Evolutionary conservation across 768 basidiomycete species (phyloP), one percentile per base, ranked within the genome.

Genomic region (Pleurotus eryngii): DNA sequence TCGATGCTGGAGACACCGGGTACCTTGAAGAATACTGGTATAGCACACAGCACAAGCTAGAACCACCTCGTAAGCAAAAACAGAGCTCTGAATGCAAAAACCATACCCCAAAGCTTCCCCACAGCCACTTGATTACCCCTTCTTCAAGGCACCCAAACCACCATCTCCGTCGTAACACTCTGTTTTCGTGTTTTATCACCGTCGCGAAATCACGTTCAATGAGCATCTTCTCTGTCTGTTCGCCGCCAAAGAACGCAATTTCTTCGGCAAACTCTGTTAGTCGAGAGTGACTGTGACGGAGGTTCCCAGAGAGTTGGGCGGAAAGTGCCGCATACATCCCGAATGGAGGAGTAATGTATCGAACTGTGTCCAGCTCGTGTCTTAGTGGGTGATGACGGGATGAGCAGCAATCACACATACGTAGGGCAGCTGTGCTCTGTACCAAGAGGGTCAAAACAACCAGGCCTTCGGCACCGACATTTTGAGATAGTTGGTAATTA

Each of bases 81-180:
- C 27, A 42, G 38, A n/a, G 43, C n/a, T n/a, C 27, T 27, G 12
- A 18, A 39, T 46, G 6, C 35, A 54, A 30, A 49, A 20, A 27
- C 26, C 46, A 22, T 65, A 95, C 87, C 39, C 96, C 96, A 68
- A 95, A 89, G 68, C 87, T 89, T 63, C 96, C 95, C 96, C 96
- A 99, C 6, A 95, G 66, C 89, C 88, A 98, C 73, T 99, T 98
- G 65, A 98, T 88, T 45, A 99, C 86, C 2, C 92, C 94, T 71
- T 98, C 96, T 70, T 99, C 96, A 15, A 88, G 82, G 67, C 94
- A 90, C 1, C 89, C 85, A 70, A 96, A 92, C 89, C 88, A 92
- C 81, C 95, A 91, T 35, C 89, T 78, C 60, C 89, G 85, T 24
- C 81, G 74, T 63, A 95, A 76, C 1, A 95, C 89, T 57, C 81